Percentiles rank a stretch among this genome's conserved stretches.
Evolutionary conservation across 2,329 filamentous ascomycete species (phyloP).

Genomic region (Ascochyta koolunga): DNA sequence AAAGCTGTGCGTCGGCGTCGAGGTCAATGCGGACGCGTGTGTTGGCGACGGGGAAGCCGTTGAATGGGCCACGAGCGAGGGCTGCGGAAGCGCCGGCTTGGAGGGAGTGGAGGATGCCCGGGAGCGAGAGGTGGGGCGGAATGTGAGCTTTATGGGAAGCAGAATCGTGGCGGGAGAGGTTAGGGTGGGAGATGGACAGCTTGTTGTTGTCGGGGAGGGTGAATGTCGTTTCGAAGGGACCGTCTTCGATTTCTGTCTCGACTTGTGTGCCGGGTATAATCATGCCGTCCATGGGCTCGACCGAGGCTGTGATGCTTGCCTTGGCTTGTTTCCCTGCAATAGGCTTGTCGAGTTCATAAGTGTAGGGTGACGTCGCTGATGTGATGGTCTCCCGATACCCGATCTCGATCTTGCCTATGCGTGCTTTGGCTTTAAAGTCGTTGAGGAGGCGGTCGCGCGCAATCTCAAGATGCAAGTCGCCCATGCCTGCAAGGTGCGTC

Average conservation of each 20-base stretch:
- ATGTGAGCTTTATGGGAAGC: constrained; percentile 54
- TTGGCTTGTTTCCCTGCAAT: constrained; percentile 81
- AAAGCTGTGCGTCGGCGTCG: constrained; percentile 68
- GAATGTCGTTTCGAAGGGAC: constrained; percentile 37
- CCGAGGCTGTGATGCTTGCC: constrained; percentile 72
- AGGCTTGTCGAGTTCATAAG: constrained; percentile 74
- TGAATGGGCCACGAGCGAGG: constrained; percentile 81
- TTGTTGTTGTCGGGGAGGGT: constrained; percentile 69
- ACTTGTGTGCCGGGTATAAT: constrained; percentile 29
- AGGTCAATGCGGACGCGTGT: constrained; percentile 74
- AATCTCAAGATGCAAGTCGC: constrained; percentile 92
- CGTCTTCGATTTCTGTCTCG: constrained; percentile 32
- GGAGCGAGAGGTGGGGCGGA: constrained; percentile 59
- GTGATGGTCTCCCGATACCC: constrained; percentile 88
- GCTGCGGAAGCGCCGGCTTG: constrained; percentile 83
- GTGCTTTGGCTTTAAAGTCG: constrained; percentile 84
- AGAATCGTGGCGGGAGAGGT: constrained; percentile 50
- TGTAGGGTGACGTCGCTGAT: constrained; percentile 61
- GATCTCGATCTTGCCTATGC: constrained; percentile 90
- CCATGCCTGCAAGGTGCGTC: constrained; percentile 94
- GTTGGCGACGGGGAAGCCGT: constrained; percentile 79
- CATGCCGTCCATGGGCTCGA: constrained; percentile 63
- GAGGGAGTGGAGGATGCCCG: constrained; percentile 61
- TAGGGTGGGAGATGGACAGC: constrained; percentile 62
- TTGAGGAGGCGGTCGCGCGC: constrained; percentile 85